A percentile compares a stretch with the other conserved stretches of the same genome.
These are phyloP conservation scores for Camellia oleifera DNA, from an alignment of 179 eudicot species.

Conservation along the genomic window DNA sequence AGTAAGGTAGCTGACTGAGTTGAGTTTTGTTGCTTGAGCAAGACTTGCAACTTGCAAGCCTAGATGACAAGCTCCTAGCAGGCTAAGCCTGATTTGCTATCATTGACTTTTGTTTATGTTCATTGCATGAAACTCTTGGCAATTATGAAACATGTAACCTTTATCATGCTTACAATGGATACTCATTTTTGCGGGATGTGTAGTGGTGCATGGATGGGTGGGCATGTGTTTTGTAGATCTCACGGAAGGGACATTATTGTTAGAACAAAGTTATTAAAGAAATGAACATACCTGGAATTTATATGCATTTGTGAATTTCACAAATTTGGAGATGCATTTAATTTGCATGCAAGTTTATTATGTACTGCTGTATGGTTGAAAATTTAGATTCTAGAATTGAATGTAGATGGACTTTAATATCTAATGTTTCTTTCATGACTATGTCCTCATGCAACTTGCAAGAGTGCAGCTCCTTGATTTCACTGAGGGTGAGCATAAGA, in stretches of 20 bases:
- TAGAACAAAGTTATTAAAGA: not conserved
- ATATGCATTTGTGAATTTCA: not conserved
- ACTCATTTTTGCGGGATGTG: not conserved
- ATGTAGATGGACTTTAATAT: not conserved
- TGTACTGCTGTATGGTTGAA: not conserved
- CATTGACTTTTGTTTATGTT: not conserved
- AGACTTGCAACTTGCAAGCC: not conserved
- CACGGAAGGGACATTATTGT: not conserved
- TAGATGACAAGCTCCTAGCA: not conserved
- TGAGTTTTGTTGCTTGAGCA: not conserved
- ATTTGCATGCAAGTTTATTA: not conserved
- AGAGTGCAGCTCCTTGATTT: constrained; percentile 40
- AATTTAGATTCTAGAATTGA: not conserved
- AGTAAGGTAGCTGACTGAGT: not conserved
- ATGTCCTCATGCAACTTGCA: constrained; percentile 26
- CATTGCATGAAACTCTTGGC: not conserved
- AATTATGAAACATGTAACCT: not conserved
- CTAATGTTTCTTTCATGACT: constrained; percentile 10
- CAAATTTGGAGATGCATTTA: not conserved
- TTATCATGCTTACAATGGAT: not conserved
- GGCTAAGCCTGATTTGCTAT: not conserved
- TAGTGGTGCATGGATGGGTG: not conserved
- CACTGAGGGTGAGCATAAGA: constrained; percentile 50
- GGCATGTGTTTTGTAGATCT: not conserved
- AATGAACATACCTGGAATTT: not conserved